Evolutionary conservation across 495 filamentous ascomycete species (phyloP).

Genomic region (Lasiosphaeriaceae sp.): DNA sequence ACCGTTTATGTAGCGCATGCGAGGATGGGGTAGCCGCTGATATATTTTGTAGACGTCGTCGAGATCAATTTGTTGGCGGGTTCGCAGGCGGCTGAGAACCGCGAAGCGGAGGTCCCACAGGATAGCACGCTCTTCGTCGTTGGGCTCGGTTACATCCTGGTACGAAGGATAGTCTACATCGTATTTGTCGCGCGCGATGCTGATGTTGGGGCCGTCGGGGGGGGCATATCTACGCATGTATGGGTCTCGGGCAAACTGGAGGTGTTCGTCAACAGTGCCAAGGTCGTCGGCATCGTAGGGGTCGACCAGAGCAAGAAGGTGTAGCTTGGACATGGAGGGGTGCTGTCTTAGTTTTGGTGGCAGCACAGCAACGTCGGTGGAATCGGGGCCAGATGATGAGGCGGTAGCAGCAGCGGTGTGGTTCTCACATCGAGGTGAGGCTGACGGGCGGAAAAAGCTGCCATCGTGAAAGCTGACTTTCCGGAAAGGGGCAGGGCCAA

Average conservation of each 20-base stretch:
- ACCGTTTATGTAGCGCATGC: constrained; percentile 60
- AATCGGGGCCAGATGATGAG: background rate
- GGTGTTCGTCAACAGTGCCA: constrained; percentile 41
- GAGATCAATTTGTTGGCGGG: constrained; percentile 27
- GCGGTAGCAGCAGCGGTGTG: constrained; percentile 18
- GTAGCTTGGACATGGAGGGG: constrained; percentile 25
- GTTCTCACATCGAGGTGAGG: constrained; percentile 5
- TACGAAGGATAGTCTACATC: constrained; percentile 44
- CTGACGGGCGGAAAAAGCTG: constrained; percentile 17
- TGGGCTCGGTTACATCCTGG: constrained; percentile 25
- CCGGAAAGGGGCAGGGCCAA: constrained; percentile 4
- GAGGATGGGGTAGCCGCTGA: constrained; percentile 50
- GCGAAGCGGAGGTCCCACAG: constrained; percentile 32
- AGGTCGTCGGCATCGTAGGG: constrained; percentile 37
- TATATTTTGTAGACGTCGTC: constrained; percentile 42
- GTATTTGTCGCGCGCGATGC: constrained; percentile 39
- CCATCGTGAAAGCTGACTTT: constrained; percentile 7
- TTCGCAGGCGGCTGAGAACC: constrained; percentile 28
- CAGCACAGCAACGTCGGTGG: background rate
- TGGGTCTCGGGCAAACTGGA: constrained; percentile 41
- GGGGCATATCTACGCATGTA: constrained; percentile 46
- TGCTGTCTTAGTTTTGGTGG: background rate
- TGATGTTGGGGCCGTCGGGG: constrained; percentile 38
- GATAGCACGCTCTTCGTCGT: constrained; percentile 16
- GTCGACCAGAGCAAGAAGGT: constrained; percentile 48